Evolutionary conservation across 2,329 filamentous ascomycete genomes (phyloP), one percentile per base, ranked within the genome.

Genomic region (Cryphonectria carpinicola): DNA sequence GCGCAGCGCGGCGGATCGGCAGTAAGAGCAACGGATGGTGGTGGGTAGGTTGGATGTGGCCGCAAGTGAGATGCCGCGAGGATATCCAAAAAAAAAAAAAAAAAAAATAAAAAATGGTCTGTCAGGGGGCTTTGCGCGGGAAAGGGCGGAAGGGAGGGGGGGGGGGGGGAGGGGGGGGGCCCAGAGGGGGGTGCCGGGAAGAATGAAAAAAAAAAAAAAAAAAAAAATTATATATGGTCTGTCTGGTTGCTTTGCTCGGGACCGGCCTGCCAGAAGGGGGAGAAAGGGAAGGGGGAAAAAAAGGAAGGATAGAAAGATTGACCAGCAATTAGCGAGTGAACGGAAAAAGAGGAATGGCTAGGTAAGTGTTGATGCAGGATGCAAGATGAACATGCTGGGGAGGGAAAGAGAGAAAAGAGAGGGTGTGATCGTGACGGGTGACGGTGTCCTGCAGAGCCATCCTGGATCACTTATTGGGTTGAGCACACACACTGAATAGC

Each of bases 261-360:
- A 43, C 63, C 63, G 43, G 41, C 63, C 58, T 61, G 58, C 58
- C 46, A 41, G 28, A 22, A 61, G 46, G 56, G 28, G 58, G 58
- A 43, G n/a, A 49, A n/a, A n/a, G 46, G 3, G 19, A 49, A 39
- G 37, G 0, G 2, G 7, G 8, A n/a, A 49, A 49, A 49, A 19
- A 5, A 39, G 37, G 52, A 70, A 37, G 37, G 5, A 25, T 49
- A 54, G 39, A 37, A 65, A 66, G 60, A 66, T 69, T 69, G 67
- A 60, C 70, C 70, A 69, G 70, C 63, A 69, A 67, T 70, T 39
- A 41, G 46, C 46, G 46, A 49, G 46, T 7, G 46, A n/a, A 49
- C 8, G 7, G 22, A n/a, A 22, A n/a, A 49, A 17, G 17, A 17
- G 19, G 43, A 49, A 4, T 5, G 19, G 5, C 22, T 4, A 32